Evolutionary conservation across 208 protist species (phyloP), one percentile per base, ranked within the genome.

Genomic region (Leishmania martiniquensis): DNA sequence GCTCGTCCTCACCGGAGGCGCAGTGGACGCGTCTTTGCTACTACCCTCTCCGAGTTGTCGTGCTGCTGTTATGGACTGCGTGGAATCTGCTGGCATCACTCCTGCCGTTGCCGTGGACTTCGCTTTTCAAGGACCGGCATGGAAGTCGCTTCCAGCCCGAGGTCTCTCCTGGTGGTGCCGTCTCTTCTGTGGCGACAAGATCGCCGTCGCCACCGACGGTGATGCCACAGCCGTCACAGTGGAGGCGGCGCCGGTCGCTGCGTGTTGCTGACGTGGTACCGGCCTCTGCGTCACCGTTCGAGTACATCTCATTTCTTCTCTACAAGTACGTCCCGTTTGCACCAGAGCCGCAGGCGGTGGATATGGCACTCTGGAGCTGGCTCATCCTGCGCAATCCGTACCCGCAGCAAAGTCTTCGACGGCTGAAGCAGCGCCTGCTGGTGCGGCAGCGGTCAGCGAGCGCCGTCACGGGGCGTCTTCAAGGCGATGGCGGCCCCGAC

Each of bases 291-390:
- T 83, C 80, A 6, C 80, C 80, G 42, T n/a, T 82, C 0, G 62
- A 75, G n/a, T 81, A 79, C 69, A 9, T 85, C 25, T 54, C 73
- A 3, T 66, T 65, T 20, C 51, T 84, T 45, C 44, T 85, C 4
- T 77, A 80, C 65, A 62, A 68, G 45, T 85, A 74, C 72, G 25
- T 86, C 34, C 80, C 83, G 22, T 81, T 89, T 59, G 78, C 79
- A 10, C 87, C 87, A 20, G 60, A 77, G 17, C 49, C 71, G 29
- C 68, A 70, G 44, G 82, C 88, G 25, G 87, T 91, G 15, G 84
- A 91, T 63, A 44, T 89, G 68, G 62, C 74, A 34, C 69, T 91
- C 32, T 91, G 87, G 87, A 87, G 84, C 45, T 88, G 84, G 82
- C 72, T 85, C 34, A 65, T 63, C 13, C 34, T 81, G 51, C 66